phyloP scores from a whole-genome alignment of 257 asterid species.

The Fraxinus pennsylvanica region DNA sequence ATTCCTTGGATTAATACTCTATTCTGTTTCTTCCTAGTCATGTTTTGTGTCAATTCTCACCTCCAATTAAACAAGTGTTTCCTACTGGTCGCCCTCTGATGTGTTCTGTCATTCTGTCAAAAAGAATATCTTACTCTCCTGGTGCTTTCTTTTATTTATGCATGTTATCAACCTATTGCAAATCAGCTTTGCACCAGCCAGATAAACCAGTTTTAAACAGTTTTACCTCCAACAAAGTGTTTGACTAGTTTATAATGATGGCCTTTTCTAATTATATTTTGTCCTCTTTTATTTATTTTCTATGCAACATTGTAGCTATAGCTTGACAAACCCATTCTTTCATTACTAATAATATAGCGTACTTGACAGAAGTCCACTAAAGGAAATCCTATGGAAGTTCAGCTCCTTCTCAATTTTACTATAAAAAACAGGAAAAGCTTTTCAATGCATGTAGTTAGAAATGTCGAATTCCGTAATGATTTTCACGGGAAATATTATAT shows the following conservation, averaged over 20 bases:
- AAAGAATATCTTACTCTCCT: neutral
- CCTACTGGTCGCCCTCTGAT: neutral
- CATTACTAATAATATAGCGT: neutral
- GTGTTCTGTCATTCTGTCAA: neutral
- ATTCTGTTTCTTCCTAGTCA: neutral
- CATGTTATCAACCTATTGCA: neutral
- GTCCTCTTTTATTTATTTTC: slow-evolving; percentile 4
- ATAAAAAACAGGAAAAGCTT: neutral
- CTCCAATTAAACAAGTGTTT: slow-evolving; percentile 9
- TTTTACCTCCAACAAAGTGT: neutral
- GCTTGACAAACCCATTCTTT: neutral
- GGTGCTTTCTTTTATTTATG: slow-evolving; percentile 8
- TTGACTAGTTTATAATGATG: slow-evolving; percentile 6
- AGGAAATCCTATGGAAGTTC: neutral
- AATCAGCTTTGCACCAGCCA: neutral
- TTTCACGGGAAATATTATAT: slow-evolving; percentile 3
- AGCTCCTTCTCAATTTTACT: neutral
- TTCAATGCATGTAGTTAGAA: slow-evolving; percentile 2
- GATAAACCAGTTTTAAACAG: neutral
- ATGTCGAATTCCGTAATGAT: neutral
- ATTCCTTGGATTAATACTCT: no score
- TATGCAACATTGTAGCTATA: neutral
- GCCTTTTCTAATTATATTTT: slow-evolving; percentile 12
- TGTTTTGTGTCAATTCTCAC: neutral
- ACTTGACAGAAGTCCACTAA: neutral